These are phyloP conservation scores for Phascolomyces articulosus DNA, from an alignment of 371 early-diverging fungal genomes.

Conservation along the genomic window DNA sequence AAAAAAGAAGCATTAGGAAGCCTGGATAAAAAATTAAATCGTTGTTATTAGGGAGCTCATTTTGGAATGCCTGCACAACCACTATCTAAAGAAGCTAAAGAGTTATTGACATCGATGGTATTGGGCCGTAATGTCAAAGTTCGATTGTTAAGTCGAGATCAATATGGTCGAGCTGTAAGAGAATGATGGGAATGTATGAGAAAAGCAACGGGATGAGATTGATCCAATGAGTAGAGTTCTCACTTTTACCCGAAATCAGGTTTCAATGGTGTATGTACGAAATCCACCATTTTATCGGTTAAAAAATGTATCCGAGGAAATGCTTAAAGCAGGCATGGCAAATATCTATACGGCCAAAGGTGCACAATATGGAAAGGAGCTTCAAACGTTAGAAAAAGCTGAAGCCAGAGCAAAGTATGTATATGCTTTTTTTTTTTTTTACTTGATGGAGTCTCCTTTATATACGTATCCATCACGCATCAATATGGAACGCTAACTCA, in stretches of 20 bases:
- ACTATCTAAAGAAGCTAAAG: constrained; percentile 61
- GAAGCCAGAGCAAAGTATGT: constrained; percentile 69
- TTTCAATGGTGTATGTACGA: constrained; percentile 68
- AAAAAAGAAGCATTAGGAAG: too few species aligned
- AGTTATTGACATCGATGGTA: constrained; percentile 53
- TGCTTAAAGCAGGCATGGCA: constrained; percentile 71
- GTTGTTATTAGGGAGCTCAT: constrained; percentile 46
- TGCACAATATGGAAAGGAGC: constrained; percentile 67
- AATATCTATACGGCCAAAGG: constrained; percentile 70
- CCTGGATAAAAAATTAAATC: too few species aligned
- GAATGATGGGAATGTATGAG: neutral
- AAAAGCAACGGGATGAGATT: too few species aligned
- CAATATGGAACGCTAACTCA: too few species aligned
- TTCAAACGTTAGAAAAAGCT: constrained; percentile 45
- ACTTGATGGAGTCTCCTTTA: too few species aligned
- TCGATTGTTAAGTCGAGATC: constrained; percentile 61
- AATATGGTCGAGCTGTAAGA: constrained; percentile 71
- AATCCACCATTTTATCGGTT: constrained; percentile 40
- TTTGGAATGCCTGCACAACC: constrained; percentile 81
- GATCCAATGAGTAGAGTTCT: too few species aligned
- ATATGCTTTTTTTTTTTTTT: neutral
- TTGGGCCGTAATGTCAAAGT: constrained; percentile 56
- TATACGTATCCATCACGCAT: too few species aligned
- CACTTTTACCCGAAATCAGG: constrained; percentile 29
- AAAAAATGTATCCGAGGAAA: constrained; percentile 70